These are phyloP conservation scores for Schizophyllum amplum DNA, from an alignment of 1,284 basidiomycete genomes.

Conservation along the genomic window DNA sequence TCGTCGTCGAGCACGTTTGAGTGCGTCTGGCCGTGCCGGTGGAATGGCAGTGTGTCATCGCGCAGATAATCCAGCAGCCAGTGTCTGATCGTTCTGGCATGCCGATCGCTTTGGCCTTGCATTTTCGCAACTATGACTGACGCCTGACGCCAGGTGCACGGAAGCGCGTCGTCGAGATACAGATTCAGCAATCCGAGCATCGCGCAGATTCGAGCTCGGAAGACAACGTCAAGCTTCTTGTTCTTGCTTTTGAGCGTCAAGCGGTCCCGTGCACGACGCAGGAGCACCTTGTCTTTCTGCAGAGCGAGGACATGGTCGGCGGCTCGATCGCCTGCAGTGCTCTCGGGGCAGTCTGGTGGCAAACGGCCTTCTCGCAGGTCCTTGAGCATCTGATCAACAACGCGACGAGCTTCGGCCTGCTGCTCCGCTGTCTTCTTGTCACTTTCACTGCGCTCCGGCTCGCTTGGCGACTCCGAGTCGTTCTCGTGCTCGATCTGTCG, in stretches of 20 bases:
- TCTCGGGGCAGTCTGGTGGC: no score
- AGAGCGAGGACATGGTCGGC: no score
- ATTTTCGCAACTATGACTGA: constrained; percentile 14
- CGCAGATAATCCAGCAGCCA: constrained; percentile 17
- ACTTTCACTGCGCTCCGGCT: no score
- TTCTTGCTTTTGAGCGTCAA: constrained; percentile 4
- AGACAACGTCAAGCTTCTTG: constrained; percentile 13
- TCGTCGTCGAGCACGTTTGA: constrained; percentile 18
- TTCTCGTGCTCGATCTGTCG: no score
- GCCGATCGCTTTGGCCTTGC: constrained; percentile 10
- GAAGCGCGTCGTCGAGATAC: constrained; percentile 20
- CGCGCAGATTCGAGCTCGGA: constrained; percentile 15
- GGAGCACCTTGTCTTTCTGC: no score
- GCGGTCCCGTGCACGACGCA: background rate
- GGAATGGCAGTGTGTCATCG: constrained; percentile 15
- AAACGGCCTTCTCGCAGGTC: no score
- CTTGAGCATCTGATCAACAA: no score
- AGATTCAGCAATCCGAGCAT: constrained; percentile 24
- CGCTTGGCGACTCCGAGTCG: no score
- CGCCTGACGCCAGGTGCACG: constrained; percentile 20
- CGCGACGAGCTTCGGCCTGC: no score
- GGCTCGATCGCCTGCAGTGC: no score
- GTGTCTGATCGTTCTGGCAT: constrained; percentile 12
- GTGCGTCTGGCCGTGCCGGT: constrained; percentile 11
- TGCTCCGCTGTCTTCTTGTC: no score